phyloP scores from a whole-genome alignment of 225 moss, liverwort and hornwort genomes.

The Takakia lepidozioides region DNA sequence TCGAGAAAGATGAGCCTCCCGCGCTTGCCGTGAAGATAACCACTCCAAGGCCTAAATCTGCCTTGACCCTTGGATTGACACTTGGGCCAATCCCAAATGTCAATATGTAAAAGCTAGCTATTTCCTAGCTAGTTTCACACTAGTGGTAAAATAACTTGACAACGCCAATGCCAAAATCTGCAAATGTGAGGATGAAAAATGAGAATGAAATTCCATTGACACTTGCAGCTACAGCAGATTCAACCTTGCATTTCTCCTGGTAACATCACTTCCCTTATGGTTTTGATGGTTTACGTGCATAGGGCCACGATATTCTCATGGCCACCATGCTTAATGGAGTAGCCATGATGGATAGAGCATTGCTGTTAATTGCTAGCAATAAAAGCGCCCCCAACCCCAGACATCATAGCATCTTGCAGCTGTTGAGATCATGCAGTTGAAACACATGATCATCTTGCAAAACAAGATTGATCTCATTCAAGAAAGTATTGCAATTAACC shows the following conservation, averaged over 20 bases:
- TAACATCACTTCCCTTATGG: not conserved
- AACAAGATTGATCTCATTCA: slow-evolving; percentile 99
- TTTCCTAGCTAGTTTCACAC: too few relatives aligned
- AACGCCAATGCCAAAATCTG: slow-evolving; percentile 98
- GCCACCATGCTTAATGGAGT: slow-evolving; percentile 99
- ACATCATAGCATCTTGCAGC: slow-evolving; percentile 98
- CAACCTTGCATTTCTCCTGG: not conserved
- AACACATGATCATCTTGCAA: slow-evolving; percentile 94
- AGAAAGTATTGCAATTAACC: slow-evolving; percentile 98
- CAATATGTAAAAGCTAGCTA: too few relatives aligned
- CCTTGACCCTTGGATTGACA: too few relatives aligned
- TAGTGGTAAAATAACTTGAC: too few relatives aligned
- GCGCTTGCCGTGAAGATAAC: too few relatives aligned
- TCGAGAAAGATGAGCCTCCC: too few relatives aligned
- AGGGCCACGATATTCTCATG: slow-evolving; percentile 99
- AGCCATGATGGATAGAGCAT: slow-evolving; percentile 97
- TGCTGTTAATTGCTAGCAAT: slow-evolving; percentile 95
- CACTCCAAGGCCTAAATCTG: too few relatives aligned
- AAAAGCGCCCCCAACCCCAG: slow-evolving; percentile 97
- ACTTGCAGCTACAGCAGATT: not conserved
- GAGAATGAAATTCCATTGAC: slow-evolving; percentile 6
- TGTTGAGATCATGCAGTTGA: slow-evolving; percentile 94
- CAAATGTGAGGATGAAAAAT: slow-evolving; percentile 85
- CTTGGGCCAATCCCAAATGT: too few relatives aligned
- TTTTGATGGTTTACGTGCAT: not conserved